Conservation (phyloP, 495 filamentous ascomycete genomes). For the Mycothermus thermophilus region DNA sequence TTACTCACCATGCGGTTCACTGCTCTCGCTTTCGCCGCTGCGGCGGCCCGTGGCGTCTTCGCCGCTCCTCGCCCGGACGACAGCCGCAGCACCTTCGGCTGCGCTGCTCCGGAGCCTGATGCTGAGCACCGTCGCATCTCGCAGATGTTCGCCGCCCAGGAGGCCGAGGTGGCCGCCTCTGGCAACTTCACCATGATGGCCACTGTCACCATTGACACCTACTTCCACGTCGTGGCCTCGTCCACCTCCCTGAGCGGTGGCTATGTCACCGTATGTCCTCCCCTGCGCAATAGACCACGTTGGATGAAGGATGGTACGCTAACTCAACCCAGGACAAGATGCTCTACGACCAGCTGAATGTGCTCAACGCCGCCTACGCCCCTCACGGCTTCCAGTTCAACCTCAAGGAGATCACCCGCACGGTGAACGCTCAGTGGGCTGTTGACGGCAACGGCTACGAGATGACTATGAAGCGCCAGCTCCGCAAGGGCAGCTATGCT, state of each 20-base stretch:
- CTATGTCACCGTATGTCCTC: conserved; percentile 33
- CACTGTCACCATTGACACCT: conserved; percentile 34
- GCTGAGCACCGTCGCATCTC: conserved; percentile 21
- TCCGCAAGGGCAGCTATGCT: conserved; percentile 46
- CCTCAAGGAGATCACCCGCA: conserved; percentile 38
- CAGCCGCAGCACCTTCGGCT: conserved; percentile 11
- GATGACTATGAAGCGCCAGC: conserved; percentile 41
- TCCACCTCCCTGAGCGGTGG: conserved; percentile 32
- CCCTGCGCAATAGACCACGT: background rate
- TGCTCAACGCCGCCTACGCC: conserved; percentile 38
- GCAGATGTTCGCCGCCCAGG: conserved; percentile 17
- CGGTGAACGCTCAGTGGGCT: conserved; percentile 45
- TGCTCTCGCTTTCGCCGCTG: conserved; percentile 15
- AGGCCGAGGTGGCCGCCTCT: conserved; percentile 7
- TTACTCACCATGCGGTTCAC: conserved; percentile 26
- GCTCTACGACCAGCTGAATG: conserved; percentile 29
- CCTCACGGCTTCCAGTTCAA: conserved; percentile 40
- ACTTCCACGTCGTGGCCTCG: conserved; percentile 49
- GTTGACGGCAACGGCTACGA: conserved; percentile 30
- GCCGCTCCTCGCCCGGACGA: conserved; percentile 8
- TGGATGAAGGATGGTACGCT: background rate
- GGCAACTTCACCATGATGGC: conserved; percentile 14
- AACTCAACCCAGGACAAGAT: conserved; percentile 16
- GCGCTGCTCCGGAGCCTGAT: conserved; percentile 30
- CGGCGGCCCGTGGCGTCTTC: conserved; percentile 19